These are phyloP conservation scores for Aspergillus ostianus DNA, from an alignment of 495 filamentous ascomycete genomes.

Conservation along the genomic window DNA sequence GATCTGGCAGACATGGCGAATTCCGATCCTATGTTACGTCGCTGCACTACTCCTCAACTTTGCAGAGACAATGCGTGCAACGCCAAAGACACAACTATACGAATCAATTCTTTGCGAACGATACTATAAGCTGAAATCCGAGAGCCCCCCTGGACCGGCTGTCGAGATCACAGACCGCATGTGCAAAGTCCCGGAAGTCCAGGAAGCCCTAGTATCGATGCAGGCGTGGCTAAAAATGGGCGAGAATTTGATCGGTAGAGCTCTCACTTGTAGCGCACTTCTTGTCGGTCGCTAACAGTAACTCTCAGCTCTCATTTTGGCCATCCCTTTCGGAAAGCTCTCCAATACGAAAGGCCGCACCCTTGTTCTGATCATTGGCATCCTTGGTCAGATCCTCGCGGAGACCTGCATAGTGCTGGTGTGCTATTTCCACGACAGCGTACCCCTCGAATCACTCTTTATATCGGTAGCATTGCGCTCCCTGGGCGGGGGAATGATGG, in stretches of 20 bases:
- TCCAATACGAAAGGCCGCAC: slow-evolving; percentile 2
- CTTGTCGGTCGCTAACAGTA: not conserved
- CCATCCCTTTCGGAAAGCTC: slow-evolving; percentile 1
- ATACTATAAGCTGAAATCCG: not conserved
- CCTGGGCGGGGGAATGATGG: not conserved
- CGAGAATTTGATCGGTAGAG: not conserved
- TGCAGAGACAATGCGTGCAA: not conserved
- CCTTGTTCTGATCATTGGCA: not conserved
- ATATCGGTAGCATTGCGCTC: not conserved
- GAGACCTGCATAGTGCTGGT: not conserved
- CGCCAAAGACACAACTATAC: not conserved
- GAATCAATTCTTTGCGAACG: not conserved
- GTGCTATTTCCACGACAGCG: not conserved
- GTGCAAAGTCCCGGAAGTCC: not conserved
- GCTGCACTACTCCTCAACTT: not conserved
- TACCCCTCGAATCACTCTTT: not conserved
- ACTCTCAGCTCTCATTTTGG: not conserved
- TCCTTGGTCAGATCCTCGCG: not conserved
- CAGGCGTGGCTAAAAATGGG: not conserved
- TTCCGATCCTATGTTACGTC: slow-evolving; percentile 1
- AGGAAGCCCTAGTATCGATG: not conserved
- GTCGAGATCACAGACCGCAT: not conserved
- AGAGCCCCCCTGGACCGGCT: not conserved
- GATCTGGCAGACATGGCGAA: slow-evolving; percentile 2
- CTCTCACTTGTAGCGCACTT: not conserved